Percentiles rank a stretch among this genome's conserved stretches.
Conservation (phyloP, 441 rosid genomes). For the Daphne laureola region DNA sequence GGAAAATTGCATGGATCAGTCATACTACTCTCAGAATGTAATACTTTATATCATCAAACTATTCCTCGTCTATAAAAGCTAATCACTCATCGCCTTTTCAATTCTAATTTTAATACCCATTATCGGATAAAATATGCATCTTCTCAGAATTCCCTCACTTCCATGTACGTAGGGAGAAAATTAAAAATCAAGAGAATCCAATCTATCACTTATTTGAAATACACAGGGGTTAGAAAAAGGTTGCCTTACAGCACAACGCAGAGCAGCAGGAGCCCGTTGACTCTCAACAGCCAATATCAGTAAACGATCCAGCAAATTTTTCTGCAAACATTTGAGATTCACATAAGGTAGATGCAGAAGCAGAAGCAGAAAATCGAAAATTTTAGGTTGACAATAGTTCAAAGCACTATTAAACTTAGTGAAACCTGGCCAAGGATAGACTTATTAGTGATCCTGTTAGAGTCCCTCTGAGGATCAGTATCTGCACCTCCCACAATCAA, state of each 20-base stretch:
- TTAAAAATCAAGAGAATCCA: too few species aligned
- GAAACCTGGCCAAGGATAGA: slow-evolving; percentile 78
- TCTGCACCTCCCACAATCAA: slow-evolving; percentile 59
- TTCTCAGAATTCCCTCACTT: too few species aligned
- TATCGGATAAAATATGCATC: too few species aligned
- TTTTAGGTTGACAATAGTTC: not conserved
- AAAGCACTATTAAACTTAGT: slow-evolving; percentile 5
- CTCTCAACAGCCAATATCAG: slow-evolving; percentile 80
- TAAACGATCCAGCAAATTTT: slow-evolving; percentile 61
- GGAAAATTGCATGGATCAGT: not conserved
- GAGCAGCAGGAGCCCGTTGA: slow-evolving; percentile 81
- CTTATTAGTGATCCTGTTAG: slow-evolving; percentile 64
- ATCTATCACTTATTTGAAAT: too few species aligned
- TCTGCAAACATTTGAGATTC: slow-evolving; percentile 33
- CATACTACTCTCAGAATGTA: too few species aligned
- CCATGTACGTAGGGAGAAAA: too few species aligned
- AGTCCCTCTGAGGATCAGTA: slow-evolving; percentile 53
- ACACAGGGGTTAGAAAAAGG: slow-evolving; percentile 13
- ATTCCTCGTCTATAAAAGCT: too few species aligned
- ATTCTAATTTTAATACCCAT: too few species aligned
- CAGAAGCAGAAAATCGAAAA: not conserved
- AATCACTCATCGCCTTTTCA: too few species aligned
- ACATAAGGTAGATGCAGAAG: slow-evolving; percentile 8
- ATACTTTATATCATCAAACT: too few species aligned
- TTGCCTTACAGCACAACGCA: slow-evolving; percentile 66